Evolutionary conservation across 305 asterid genomes (phyloP), one percentile per base, ranked within the genome.

Genomic region (Fraxinus xanthoxyloides): DNA sequence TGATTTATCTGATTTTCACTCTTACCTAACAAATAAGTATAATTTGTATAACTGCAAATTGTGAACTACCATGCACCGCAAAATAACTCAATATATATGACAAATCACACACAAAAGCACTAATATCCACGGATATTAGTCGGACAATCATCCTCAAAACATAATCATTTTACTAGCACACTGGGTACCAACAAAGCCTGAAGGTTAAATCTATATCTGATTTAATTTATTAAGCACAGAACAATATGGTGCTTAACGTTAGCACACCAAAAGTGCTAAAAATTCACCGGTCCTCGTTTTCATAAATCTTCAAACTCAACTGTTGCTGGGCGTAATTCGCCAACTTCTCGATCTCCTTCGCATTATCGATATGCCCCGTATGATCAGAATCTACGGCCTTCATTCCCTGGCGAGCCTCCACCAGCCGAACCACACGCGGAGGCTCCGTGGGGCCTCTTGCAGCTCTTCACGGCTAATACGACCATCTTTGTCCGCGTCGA

Each of bases 401-500:
- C 85, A 85, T 79, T 4, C 75, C 87, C 72, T 28, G 80, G 21
- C 69, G 76, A 6, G 85, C 81, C 40, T 85, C 87, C 87, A 78
- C 83, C 83, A 75, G 2, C 78, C 76, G 76, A 82, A 85, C 87
- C 85, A 85, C 28, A 79, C 19, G 12, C 38, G 78, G 31, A 82
- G 80, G 79, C 83, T 81, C 59, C 61, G 80, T 21, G 78, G 78
- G n/a, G 85, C 87, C 21, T 81, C 83, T 21, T 70, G 35, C 51
- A 85, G 78, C 82, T 85, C 87, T 56, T 70, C 83, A 7, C 79
- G 78, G 82, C 79, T 85, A 17, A 85, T 85, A 2, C 88, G 84
- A 9, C 81, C 81, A 61, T 85, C 86, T 5, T 77, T 75, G 83
- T 82, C 61, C 13, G 7, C 30, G 34, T 82, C 88, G 35, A 79